Evolutionary conservation across 1,139 yeast species (phyloP).

Genomic region (Barnettozyma hawaiiensis): DNA sequence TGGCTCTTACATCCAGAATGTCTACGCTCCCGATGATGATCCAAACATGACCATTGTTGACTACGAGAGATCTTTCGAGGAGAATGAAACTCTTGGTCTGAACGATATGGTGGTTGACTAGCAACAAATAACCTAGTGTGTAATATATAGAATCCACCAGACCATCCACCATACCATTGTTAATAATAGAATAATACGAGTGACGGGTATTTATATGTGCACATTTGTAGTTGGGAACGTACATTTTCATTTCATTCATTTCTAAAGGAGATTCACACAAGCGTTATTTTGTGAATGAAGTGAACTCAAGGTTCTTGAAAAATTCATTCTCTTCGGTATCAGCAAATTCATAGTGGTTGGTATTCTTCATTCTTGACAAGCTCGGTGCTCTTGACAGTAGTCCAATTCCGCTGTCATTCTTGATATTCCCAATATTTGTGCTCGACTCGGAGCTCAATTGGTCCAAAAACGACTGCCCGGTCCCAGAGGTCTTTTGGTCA

Average conservation of each 20-base stretch:
- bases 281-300: constrained; percentile 37
- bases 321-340: constrained; percentile 29
- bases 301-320: constrained; percentile 40
- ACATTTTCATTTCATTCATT: neutral
- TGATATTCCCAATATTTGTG: neutral
- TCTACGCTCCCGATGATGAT: constrained; percentile 95
- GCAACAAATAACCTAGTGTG: neutral
- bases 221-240: neutral
- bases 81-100: constrained; percentile 89
- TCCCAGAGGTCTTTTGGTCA: constrained; percentile 9
- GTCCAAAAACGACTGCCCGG: constrained; percentile 23
- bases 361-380: constrained; percentile 13
- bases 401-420: constrained; percentile 4
- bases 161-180: too few species aligned
- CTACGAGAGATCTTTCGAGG: constrained; percentile 78
- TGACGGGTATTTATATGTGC: neutral
- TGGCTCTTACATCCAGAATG: constrained; percentile 91
- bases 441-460: constrained; percentile 15
- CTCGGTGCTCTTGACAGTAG: constrained; percentile 15
- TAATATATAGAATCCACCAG: too few species aligned
- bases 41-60: constrained; percentile 93
- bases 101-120: constrained; percentile 57
- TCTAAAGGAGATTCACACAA: neutral
- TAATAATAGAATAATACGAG: too few species aligned
- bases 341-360: constrained; percentile 27